A percentile compares a stretch with the other conserved stretches of the same genome.
Conservation (phyloP, 768 basidiomycete species). For the Phlebiopsis gigantea region DNA sequence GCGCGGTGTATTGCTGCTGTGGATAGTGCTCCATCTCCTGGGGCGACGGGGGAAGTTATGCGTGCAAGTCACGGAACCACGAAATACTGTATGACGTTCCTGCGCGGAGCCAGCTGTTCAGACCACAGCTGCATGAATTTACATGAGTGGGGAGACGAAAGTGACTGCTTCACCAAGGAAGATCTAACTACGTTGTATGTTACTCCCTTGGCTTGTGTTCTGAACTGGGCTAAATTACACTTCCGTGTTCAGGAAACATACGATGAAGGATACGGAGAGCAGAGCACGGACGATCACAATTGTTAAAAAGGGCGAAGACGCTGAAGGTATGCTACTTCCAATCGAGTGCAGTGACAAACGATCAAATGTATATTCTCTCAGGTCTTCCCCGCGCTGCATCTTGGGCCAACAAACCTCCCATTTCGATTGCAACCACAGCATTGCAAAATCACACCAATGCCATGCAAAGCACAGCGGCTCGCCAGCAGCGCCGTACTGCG, state of each 20-base stretch:
- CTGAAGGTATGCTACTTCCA: constrained; percentile 32
- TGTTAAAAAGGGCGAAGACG: constrained; percentile 58
- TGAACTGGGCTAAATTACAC: background rate
- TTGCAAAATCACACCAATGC: constrained; percentile 25
- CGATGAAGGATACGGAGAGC: constrained; percentile 84
- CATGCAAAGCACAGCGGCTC: constrained; percentile 8
- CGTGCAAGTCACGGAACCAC: constrained; percentile 94
- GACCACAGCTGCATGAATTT: constrained; percentile 91
- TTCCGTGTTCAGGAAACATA: constrained; percentile 64
- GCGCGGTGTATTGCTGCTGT: constrained; percentile 88
- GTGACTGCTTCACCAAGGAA: constrained; percentile 96
- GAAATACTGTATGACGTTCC: constrained; percentile 95
- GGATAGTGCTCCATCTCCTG: constrained; percentile 88
- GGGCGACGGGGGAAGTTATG: constrained; percentile 84
- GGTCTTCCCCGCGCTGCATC: constrained; percentile 57
- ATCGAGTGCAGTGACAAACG: background rate
- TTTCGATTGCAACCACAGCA: constrained; percentile 19
- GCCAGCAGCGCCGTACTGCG: constrained; percentile 18
- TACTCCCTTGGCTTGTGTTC: background rate
- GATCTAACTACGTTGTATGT: constrained; percentile 87
- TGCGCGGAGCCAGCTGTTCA: constrained; percentile 78
- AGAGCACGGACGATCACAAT: constrained; percentile 43
- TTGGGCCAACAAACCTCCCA: constrained; percentile 34
- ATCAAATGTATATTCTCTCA: constrained; percentile 19
- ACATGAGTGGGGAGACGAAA: constrained; percentile 98